Base-by-base conservation (phyloP, 2,329 filamentous ascomycete species). In the Neonectria neomacrospora region DNA sequence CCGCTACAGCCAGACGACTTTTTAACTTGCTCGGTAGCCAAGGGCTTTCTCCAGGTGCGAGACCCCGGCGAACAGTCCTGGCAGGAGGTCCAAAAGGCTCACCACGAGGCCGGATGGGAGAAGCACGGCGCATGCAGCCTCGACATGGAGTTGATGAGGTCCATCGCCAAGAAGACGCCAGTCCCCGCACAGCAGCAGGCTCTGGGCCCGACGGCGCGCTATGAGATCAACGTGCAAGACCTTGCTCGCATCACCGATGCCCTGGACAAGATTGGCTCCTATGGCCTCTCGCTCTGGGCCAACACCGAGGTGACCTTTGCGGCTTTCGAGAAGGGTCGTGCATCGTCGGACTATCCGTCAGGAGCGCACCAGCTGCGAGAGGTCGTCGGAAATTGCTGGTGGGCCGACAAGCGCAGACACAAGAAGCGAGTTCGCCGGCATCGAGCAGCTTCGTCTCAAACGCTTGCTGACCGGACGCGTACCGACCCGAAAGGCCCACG, bases 261-360 rank as follows among this genome's bases (percentile, higher is more conserved):
- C 14, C 34, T 37, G 16, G n/a, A 37, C 1, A 6, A 2, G 14
- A 37, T n/a, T 14, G 1, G 1, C 4, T n/a, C 5, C 1, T 16
- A n/a, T 37, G 34, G 14, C 4, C 1, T 37, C 14, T 7, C 34
- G 3, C 2, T 7, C 34, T 2, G 1, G 3, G 7, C n/a, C n/a
- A 41, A 20, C 37, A 1, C n/a, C 37, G 16, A 11, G 1, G n/a
- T 18, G 8, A n/a, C 37, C n/a, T 11, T 18, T 20, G n/a, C 4
- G 2, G n/a, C 9, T 11, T 4, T 10, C 37, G 2, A 18, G n/a
- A 3, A 0, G n/a, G n/a, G 7, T 18, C n/a, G 2, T 5, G 37
- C 2, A 5, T 9, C 7, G 7, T 1, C 12, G 2, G 3, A 41
- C n/a, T 11, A 10, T n/a, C 37, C 37, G 37, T 10, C 9, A 3